A percentile compares a stretch with the other conserved stretches of the same genome.
Conservation (phyloP, 2,329 filamentous ascomycete genomes). For the Monosporascus sp. region DNA sequence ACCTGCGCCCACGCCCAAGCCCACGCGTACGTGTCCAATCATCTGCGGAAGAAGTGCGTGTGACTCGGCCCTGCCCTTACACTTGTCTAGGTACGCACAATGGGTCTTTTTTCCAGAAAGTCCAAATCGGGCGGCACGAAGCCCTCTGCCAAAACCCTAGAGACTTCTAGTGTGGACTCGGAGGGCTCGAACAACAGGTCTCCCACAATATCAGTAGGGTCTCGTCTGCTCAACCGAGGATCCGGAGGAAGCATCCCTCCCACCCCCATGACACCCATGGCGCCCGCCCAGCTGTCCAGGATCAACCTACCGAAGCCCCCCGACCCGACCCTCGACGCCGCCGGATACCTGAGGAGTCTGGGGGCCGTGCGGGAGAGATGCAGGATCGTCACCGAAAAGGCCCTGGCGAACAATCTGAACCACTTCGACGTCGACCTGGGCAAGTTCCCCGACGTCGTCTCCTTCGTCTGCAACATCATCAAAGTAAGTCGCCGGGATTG, state of each 20-base stretch:
- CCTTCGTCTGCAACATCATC: conserved; percentile 88
- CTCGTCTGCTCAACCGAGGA: conserved; percentile 41
- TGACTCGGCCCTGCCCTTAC: background rate
- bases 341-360: conserved; percentile 85
- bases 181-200: conserved; percentile 44
- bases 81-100: conserved; percentile 17
- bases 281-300: conserved; percentile 56
- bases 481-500: conserved; percentile 56
- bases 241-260: conserved; percentile 46
- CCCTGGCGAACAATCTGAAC: conserved; percentile 68
- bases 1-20: background rate
- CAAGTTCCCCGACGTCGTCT: conserved; percentile 79
- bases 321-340: conserved; percentile 82
- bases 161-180: conserved; percentile 48
- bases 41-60: too few species aligned
- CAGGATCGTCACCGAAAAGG: conserved; percentile 69
- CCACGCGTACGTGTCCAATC: background rate
- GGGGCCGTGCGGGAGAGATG: conserved; percentile 80
- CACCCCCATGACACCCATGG: conserved; percentile 49
- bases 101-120: conserved; percentile 55
- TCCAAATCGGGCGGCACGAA: conserved; percentile 39
- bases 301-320: conserved; percentile 79
- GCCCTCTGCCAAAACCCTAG: conserved; percentile 35
- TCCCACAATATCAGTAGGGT: conserved; percentile 28
- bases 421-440: conserved; percentile 86